Evolutionary conservation across 768 basidiomycete genomes (phyloP).

Genomic region (Termitomyces titanicus): DNA sequence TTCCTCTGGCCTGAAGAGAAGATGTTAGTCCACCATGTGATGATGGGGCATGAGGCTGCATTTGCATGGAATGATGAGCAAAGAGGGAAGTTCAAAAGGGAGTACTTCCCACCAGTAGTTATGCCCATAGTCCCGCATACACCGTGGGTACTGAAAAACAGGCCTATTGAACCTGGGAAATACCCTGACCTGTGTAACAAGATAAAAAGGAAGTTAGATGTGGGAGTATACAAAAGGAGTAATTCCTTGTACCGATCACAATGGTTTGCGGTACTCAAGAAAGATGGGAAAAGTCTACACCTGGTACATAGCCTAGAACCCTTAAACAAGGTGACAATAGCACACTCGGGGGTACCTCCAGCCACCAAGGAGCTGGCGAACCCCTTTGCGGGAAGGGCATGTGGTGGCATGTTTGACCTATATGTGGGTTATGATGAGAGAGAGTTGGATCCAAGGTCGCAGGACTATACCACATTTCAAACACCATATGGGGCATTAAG

Average conservation of each 20-base stretch:
- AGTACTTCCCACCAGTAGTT: background rate
- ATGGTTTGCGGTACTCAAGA: conserved; percentile 21
- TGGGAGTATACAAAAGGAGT: conserved; percentile 31
- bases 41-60: too few species aligned
- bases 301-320: conserved; percentile 36
- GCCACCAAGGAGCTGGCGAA: conserved; percentile 30
- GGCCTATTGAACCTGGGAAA: too few species aligned
- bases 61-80: background rate
- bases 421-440: conserved; percentile 32
- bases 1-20: background rate
- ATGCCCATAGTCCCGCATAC: background rate
- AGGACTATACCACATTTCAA: conserved; percentile 33
- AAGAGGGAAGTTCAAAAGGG: background rate
- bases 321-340: conserved; percentile 34
- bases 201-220: conserved; percentile 19
- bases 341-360: conserved; percentile 30
- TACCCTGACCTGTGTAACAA: too few species aligned
- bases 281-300: conserved; percentile 20
- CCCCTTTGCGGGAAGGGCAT: conserved; percentile 21
- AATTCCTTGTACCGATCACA: conserved; percentile 29
- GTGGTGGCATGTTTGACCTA: conserved; percentile 28
- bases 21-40: too few species aligned
- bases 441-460: conserved; percentile 8
- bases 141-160: background rate
- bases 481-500: conserved; percentile 30